Percentiles rank a stretch among this genome's conserved stretches.
phyloP scores from a whole-genome alignment of 2,329 filamentous ascomycete genomes.

The Venturia pyrina region DNA sequence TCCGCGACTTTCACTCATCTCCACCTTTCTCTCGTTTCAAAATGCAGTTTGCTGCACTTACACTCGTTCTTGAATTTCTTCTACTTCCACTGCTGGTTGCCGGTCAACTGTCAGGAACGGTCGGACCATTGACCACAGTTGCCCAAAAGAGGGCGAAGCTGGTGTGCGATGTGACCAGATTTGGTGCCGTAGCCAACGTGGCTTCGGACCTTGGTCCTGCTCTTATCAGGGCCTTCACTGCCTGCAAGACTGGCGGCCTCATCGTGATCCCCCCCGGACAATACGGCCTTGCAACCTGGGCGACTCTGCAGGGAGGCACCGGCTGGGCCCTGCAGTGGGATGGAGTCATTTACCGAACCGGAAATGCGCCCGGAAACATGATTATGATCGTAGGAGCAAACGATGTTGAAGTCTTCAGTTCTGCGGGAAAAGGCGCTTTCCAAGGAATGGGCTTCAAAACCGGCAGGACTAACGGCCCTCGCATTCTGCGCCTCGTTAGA shows the following conservation, averaged over 20 bases:
- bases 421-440: slow-evolving; percentile 40
- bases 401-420: slow-evolving; percentile 46
- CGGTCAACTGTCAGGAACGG: slow-evolving; percentile 24
- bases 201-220: slow-evolving; percentile 42
- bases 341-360: slow-evolving; percentile 43
- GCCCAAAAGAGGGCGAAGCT: slow-evolving; percentile 36
- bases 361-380: slow-evolving; percentile 43
- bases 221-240: slow-evolving; percentile 38
- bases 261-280: slow-evolving; percentile 41
- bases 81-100: slow-evolving; percentile 8
- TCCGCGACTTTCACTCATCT: not conserved
- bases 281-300: slow-evolving; percentile 42
- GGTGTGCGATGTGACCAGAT: slow-evolving; percentile 43
- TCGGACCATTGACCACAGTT: slow-evolving; percentile 23
- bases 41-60: slow-evolving; percentile 2
- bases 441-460: slow-evolving; percentile 44
- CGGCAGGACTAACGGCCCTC: slow-evolving; percentile 31
- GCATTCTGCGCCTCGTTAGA: slow-evolving; percentile 37
- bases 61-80: slow-evolving; percentile 3
- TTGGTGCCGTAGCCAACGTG: slow-evolving; percentile 42
- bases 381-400: slow-evolving; percentile 39
- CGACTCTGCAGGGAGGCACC: slow-evolving; percentile 36
- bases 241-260: slow-evolving; percentile 41
- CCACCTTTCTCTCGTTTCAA: not conserved
- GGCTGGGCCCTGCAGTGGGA: slow-evolving; percentile 44